Evolutionary conservation across 495 filamentous ascomycete genomes (phyloP), one percentile per base, ranked within the genome.

Genomic region (Articulospora tetracladia): DNA sequence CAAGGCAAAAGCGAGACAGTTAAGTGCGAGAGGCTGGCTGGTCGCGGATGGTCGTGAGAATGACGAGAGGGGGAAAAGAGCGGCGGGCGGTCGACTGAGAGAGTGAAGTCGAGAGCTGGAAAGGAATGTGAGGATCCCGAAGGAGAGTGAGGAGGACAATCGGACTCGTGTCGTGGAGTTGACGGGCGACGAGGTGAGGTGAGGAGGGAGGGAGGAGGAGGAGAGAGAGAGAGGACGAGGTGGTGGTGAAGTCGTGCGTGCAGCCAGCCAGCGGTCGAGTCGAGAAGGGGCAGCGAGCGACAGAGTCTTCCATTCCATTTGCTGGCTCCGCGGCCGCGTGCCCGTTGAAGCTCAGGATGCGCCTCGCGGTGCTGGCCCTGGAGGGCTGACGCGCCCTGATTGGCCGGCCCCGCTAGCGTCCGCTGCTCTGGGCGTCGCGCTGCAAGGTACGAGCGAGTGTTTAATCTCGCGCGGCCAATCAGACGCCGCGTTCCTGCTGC

Each of bases 61-160:
- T 48, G 78, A 19, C 3, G n/a, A n/a, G n/a, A n/a, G 39, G 7
- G 8, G 11, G 15, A 17, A 44, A 44, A 44, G 39, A 81, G 64
- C 59, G 79, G 76, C 79, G 75, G 72, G 77, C 66, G 52, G 71
- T 74, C 78, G 74, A 44, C 76, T 78, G 61, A 71, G 53, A 44
- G 65, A 68, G 62, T 64, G 65, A 65, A 63, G 56, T 59, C 48
- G 59, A 62, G 49, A 59, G 59, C 56, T 51, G 46, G 70, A 69
- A 73, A 76, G 71, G 76, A 78, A 76, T 72, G 76, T 74, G 72
- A 72, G 65, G 69, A 73, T 77, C 75, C 72, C 74, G 73, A 70
- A 70, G 72, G 73, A 66, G 73, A 69, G 69, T 68, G 57, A 44
- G 64, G 67, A 70, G 57, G 61, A 66, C 58, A 65, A 65, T 61